These are phyloP conservation scores for Microbotryomycetes sp. DNA, from an alignment of 1,284 basidiomycete genomes.

Conservation along the genomic window DNA sequence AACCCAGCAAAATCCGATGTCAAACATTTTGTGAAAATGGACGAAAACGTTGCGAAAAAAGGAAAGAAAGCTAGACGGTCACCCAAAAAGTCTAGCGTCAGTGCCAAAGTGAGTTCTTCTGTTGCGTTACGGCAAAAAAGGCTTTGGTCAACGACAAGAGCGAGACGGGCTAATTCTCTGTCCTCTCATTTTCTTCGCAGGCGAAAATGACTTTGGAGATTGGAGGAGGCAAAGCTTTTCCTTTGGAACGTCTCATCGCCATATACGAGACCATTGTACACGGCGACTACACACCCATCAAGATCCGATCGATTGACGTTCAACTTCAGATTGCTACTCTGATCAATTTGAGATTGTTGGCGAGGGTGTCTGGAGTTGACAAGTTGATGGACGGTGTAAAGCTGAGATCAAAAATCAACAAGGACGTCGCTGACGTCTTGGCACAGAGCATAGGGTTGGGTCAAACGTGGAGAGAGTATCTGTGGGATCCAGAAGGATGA, in stretches of 20 bases:
- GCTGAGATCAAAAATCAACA: slow-evolving; percentile 19
- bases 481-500: not conserved
- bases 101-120: slow-evolving; percentile 10
- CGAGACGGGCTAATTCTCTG: not conserved
- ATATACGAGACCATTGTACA: slow-evolving; percentile 24
- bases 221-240: slow-evolving; percentile 24
- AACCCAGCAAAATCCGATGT: slow-evolving; percentile 30
- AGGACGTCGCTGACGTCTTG: slow-evolving; percentile 17
- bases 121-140: not conserved
- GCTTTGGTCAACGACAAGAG: not conserved
- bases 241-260: slow-evolving; percentile 26
- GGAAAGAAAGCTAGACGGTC: slow-evolving; percentile 14
- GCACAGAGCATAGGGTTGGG: slow-evolving; percentile 20
- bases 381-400: slow-evolving; percentile 28
- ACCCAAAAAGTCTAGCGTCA: not conserved
- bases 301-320: not conserved
- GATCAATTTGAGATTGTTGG: slow-evolving; percentile 19
- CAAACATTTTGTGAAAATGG: slow-evolving; percentile 21
- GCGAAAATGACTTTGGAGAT: slow-evolving; percentile 6
- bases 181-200: not conserved
- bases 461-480: not conserved
- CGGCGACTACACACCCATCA: too few species aligned
- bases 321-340: slow-evolving; percentile 18
- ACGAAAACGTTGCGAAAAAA: slow-evolving; percentile 16
- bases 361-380: slow-evolving; percentile 11